Conservation (phyloP, 2,329 filamentous ascomycete species). For the Beauveria rudraprayagi region DNA sequence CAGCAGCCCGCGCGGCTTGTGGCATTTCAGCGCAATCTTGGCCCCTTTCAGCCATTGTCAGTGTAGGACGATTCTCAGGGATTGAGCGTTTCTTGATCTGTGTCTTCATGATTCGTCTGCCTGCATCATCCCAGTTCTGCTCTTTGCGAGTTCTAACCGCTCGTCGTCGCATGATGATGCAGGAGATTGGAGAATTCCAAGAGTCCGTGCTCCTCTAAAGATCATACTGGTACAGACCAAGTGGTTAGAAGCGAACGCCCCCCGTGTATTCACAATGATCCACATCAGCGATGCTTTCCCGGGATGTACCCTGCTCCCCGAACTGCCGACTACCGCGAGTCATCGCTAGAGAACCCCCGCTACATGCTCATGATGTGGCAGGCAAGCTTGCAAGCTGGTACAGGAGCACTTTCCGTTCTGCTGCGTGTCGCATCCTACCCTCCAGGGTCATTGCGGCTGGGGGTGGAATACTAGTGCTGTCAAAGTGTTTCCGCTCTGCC, state of each 20-base stretch:
- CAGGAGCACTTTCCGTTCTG: not conserved
- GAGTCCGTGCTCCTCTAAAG: constrained; percentile 9
- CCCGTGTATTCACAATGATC: constrained; percentile 6
- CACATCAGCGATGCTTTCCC: constrained; percentile 10
- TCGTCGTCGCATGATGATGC: constrained; percentile 5
- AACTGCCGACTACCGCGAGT: constrained; percentile 13
- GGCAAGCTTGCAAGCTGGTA: not conserved
- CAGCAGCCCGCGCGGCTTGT: not conserved
- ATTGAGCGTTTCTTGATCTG: not conserved
- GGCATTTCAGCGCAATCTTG: not conserved
- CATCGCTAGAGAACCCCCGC: constrained; percentile 8
- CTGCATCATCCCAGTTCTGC: constrained; percentile 2
- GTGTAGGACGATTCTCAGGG: not conserved
- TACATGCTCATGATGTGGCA: constrained; percentile 7
- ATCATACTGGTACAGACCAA: not conserved
- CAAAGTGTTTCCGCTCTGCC: constrained; percentile 3
- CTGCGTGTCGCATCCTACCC: not conserved
- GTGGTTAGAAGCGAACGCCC: not conserved
- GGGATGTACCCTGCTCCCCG: constrained; percentile 11
- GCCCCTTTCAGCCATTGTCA: not conserved
- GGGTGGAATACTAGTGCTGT: constrained; percentile 2
- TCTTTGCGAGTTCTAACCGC: not conserved
- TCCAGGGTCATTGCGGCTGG: constrained; percentile 2
- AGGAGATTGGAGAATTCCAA: constrained; percentile 2
- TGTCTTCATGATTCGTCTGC: constrained; percentile 7